These are phyloP conservation scores for Dissophora globulifera DNA, from an alignment of 192 early-diverging fungal species.

Conservation along the genomic window DNA sequence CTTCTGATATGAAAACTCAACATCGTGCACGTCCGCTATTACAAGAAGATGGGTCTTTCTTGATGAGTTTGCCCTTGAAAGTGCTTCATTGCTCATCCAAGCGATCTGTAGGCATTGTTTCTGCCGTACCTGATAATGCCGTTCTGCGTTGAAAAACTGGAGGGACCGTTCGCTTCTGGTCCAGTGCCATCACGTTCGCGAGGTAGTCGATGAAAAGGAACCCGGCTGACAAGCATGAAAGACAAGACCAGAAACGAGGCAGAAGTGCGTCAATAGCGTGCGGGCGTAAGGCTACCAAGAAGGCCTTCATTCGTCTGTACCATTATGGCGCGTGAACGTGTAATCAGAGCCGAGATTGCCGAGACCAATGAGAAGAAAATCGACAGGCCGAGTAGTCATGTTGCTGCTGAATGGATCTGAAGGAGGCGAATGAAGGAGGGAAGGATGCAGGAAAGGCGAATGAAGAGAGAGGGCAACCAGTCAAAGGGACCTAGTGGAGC, in stretches of 20 bases:
- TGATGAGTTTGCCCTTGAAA: too few species aligned
- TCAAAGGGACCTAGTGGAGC: too few species aligned
- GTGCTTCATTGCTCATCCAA: too few species aligned
- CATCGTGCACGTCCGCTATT: conserved; percentile 66
- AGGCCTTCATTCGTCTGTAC: too few species aligned
- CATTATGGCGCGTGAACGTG: conserved; percentile 65
- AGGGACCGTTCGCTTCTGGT: conserved; percentile 44
- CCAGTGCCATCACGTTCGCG: conserved; percentile 65
- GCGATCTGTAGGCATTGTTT: too few species aligned
- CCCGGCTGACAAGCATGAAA: conserved; percentile 50
- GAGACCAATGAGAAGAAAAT: conserved; percentile 65
- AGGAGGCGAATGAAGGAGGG: neutral
- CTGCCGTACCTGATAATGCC: conserved; percentile 38
- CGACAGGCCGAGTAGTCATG: conserved; percentile 55
- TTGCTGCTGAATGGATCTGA: neutral
- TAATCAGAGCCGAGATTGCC: conserved; percentile 63
- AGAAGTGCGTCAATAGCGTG: too few species aligned
- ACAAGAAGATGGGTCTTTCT: too few species aligned
- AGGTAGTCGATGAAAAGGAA: conserved; percentile 69
- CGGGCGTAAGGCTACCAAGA: too few species aligned
- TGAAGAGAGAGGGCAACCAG: too few species aligned
- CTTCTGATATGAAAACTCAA: conserved; percentile 55
- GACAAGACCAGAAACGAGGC: too few species aligned
- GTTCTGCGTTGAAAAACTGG: conserved; percentile 52
- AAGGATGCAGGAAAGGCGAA: too few species aligned